Base-by-base conservation (phyloP, 169 alveolate species). In the Plasmodium malariae region DNA sequence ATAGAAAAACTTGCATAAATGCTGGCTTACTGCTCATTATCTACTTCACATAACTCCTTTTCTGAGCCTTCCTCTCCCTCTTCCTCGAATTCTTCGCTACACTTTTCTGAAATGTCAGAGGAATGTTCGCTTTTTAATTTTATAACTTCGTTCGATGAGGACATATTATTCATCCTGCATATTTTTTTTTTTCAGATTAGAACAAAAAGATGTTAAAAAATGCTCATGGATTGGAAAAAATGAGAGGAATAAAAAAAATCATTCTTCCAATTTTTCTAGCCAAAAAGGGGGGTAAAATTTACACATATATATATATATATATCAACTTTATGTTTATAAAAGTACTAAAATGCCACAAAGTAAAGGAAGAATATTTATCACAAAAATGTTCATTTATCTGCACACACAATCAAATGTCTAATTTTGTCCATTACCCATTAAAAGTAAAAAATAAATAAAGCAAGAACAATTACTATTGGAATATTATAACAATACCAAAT, bases 21-120 rank as follows among this genome's bases (percentile, higher is more conserved):
- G 6, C 26, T 30, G 37, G 19, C 30, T 76, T 76, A 76, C 88
- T 62, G 59, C 28, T 76, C 62, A 30, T 68, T 76, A 14, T 62
- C 70, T 51, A 34, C 36, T 34, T 43, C 76, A 28, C 36, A 34
- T 40, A 45, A 62, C 36, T 76, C 88, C 43, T 30, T 62, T 17
- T 21, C 68, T 21, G 88, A 60, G 1, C 19, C 19, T 36, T 34
- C 72, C 11, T 21, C 36, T 14, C 57, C 71, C 40, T 24, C 36
- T 43, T 59, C 37, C 12, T 48, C n/a, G 26, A 24, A 40, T 19
- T 26, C 32, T 26, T 3, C 45, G 55, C 36, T 34, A 9, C 11
- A 28, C 7, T 63, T 67, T 54, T 76, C 74, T 19, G 36, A 30
- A 48, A 28, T 26, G 37, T 32, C 65, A 32, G 63, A 60, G 21